Percentiles rank a stretch among this genome's conserved stretches.
Conservation (phyloP, 2,329 filamentous ascomycete species). For the Trichoderma pleuroti region DNA sequence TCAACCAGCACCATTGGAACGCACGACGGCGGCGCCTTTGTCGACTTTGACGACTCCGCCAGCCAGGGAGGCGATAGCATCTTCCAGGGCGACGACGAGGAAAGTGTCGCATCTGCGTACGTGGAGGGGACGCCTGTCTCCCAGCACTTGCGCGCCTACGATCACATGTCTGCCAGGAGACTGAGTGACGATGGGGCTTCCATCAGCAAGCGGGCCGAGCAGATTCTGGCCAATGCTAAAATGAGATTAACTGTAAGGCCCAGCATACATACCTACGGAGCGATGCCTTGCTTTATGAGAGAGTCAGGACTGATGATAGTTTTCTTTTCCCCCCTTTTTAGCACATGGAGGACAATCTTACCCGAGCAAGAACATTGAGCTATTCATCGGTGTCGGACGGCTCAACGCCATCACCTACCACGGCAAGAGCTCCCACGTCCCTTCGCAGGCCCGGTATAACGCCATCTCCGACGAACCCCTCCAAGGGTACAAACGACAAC, state of each 20-base stretch:
- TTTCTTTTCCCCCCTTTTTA: constrained; percentile 35
- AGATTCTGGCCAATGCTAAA: constrained; percentile 91
- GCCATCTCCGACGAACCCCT: constrained; percentile 24
- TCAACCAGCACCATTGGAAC: constrained; percentile 60
- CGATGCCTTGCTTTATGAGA: not conserved
- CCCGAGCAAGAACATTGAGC: constrained; percentile 67
- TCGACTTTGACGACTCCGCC: constrained; percentile 58
- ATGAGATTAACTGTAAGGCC: constrained; percentile 75
- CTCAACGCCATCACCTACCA: constrained; percentile 52
- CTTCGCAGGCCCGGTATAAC: constrained; percentile 24
- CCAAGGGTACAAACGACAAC: constrained; percentile 35
- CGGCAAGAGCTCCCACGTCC: constrained; percentile 31
- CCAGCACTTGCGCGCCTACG: constrained; percentile 20
- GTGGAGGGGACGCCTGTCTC: constrained; percentile 42
- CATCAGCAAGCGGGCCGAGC: constrained; percentile 77
- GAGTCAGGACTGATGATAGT: not conserved
- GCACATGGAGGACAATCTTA: constrained; percentile 92
- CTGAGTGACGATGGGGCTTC: constrained; percentile 58
- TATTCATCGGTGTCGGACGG: constrained; percentile 42
- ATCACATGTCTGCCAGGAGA: constrained; percentile 21
- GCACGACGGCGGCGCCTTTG: constrained; percentile 49
- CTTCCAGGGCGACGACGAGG: constrained; percentile 65
- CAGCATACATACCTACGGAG: not conserved
- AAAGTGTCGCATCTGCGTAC: constrained; percentile 59
- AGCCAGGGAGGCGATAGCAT: constrained; percentile 61